phyloP scores from a whole-genome alignment of 1,139 yeast species.

The Taphrina wiesneri region DNA sequence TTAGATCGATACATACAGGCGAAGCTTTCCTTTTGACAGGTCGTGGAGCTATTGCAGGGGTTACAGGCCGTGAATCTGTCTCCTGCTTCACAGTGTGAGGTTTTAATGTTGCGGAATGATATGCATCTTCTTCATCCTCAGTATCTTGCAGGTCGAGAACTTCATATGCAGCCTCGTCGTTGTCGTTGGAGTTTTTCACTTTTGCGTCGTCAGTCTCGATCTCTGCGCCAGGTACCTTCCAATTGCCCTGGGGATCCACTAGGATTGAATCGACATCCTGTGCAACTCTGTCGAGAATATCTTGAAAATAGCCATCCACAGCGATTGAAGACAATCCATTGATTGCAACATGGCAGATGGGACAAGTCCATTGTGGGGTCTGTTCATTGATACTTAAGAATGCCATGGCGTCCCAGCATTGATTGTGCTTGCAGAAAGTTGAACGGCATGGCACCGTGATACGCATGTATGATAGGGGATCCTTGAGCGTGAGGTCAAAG shows the following conservation, averaged over 20 bases:
- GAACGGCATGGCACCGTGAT: slow-evolving; percentile 48
- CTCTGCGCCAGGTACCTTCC: slow-evolving; percentile 41
- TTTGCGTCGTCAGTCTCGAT: slow-evolving; percentile 38
- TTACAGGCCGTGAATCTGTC: neutral
- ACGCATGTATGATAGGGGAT: slow-evolving; percentile 48
- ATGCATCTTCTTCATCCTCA: slow-evolving; percentile 11
- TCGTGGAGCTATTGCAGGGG: neutral
- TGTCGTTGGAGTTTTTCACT: neutral
- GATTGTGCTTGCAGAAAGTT: slow-evolving; percentile 48
- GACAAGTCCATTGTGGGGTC: slow-evolving; percentile 52
- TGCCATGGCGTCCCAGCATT: slow-evolving; percentile 49
- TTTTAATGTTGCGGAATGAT: neutral
- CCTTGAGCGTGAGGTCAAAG: slow-evolving; percentile 46
- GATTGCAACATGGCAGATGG: slow-evolving; percentile 47
- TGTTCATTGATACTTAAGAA: slow-evolving; percentile 49
- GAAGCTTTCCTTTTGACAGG: neutral
- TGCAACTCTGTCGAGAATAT: slow-evolving; percentile 44
- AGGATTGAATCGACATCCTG: slow-evolving; percentile 45
- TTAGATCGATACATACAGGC: slow-evolving; percentile 14
- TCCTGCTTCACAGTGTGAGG: neutral
- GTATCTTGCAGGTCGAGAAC: slow-evolving; percentile 5
- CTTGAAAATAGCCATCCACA: slow-evolving; percentile 47
- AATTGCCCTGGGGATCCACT: slow-evolving; percentile 47
- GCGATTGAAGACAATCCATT: slow-evolving; percentile 45
- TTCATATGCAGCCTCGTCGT: neutral